phyloP scores from a whole-genome alignment of 371 early-diverging fungal species.

The Mucor sp. region DNA sequence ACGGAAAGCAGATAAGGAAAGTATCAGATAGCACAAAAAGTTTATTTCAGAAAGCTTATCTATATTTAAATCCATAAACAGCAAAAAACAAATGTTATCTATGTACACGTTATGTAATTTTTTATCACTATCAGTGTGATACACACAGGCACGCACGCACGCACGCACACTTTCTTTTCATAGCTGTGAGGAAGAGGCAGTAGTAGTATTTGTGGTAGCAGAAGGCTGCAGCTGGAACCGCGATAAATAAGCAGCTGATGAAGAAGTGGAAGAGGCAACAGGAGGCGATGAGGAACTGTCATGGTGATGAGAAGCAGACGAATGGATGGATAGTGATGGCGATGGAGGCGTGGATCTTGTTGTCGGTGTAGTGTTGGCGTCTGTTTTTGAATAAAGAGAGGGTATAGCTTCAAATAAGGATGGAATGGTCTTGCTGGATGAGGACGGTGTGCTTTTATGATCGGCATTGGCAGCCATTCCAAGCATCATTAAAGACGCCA shows the following conservation, averaged over 20 bases:
- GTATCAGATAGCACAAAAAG: background rate
- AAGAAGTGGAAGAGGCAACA: background rate
- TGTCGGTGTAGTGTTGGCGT: background rate
- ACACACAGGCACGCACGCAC: background rate
- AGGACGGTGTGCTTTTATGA: background rate
- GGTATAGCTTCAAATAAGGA: slow-evolving; percentile 22
- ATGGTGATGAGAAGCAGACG: background rate
- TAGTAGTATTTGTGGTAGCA: background rate
- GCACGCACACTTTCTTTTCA: background rate
- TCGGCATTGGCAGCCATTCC: slow-evolving; percentile 11
- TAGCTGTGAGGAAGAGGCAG: background rate
- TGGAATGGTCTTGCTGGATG: slow-evolving; percentile 13
- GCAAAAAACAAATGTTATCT: slow-evolving; percentile 1
- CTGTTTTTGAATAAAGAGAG: slow-evolving; percentile 6
- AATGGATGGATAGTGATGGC: background rate
- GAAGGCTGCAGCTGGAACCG: background rate
- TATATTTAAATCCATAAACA: background rate
- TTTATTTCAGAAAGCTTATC: background rate
- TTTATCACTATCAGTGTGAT: background rate
- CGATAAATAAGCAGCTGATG: background rate
- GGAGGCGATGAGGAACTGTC: background rate
- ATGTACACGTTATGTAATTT: background rate
- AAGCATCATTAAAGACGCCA: slow-evolving; percentile 20
- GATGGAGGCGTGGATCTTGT: background rate
- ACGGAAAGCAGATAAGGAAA: background rate